Evolutionary conservation across 148 eudicot species (phyloP), one percentile per base, ranked within the genome.

Genomic region (Persicaria tinctoria): DNA sequence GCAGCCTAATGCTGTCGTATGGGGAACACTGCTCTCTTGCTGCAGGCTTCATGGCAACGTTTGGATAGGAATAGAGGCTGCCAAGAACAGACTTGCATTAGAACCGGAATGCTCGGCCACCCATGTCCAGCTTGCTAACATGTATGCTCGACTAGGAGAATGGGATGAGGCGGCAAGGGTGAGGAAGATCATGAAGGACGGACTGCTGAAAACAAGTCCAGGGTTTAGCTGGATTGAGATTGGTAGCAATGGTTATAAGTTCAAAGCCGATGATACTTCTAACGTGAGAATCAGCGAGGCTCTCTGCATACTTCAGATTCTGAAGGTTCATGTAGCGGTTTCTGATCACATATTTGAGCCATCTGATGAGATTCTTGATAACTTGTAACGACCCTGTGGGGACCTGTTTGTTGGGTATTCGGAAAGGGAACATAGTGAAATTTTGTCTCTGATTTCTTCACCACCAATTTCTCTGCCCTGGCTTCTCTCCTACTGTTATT

Each of bases 181-280:
- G 76, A 83, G 97, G 76, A 89, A 76, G 83, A 71, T 78, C 74
- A 89, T 91, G 93, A 93, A 86, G 75, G 82, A 87, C 45, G 80
- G 82, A 57, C 84, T 75, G 16, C 78, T 91, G 20, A 77, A 45
- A 5, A 93, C 89, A 73, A 81, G 81, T 11, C 96, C 97, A 17
- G 98, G 97, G 48, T 78, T 84, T 72, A 93, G 97, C 78, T 82
- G 82, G 70, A 82, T 93, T 6, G 98, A 91, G 81, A 88, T 82
- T 78, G 90, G 90, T 20, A 87, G 89, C 20, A 73, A 73, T 45
- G 76, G 91, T 74, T 87, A 91, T 76, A 85, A 84, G 80, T 93
- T 93, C 75, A 79, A 76, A 20, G 81, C 77, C 80, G 80, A 75
- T 45, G 86, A 84, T 74, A 53, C 63, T 13, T 74, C 76, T 9